Evolutionary conservation across 305 asterid genomes (phyloP).

Genomic region (Striga hermonthica): DNA sequence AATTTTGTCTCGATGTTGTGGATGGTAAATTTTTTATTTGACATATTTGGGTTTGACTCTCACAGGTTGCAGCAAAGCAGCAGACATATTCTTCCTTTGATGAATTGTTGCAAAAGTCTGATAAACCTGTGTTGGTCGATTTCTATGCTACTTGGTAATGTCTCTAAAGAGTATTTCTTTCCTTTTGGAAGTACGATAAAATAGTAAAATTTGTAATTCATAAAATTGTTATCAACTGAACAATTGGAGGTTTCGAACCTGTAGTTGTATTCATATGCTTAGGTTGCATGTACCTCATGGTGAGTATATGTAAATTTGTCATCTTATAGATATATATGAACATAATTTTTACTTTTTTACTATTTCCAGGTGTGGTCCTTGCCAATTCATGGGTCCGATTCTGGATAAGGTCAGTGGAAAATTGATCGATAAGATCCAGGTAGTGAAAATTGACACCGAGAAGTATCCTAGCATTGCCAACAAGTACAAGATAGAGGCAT

Average conservation of each 20-base stretch:
- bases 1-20: background rate
- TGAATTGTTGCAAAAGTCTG: constrained; percentile 67
- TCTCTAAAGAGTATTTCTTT: constrained; percentile 8
- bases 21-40: background rate
- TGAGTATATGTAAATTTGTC: constrained; percentile 12
- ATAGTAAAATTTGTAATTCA: constrained; percentile 4
- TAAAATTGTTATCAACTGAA: constrained; percentile 16
- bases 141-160: constrained; percentile 94
- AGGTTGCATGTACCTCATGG: constrained; percentile 5
- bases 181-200: constrained; percentile 7
- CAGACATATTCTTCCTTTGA: constrained; percentile 73
- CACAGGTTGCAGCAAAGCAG: constrained; percentile 70
- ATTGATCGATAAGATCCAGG: constrained; percentile 69
- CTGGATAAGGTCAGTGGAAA: constrained; percentile 66
- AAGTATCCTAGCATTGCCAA: constrained; percentile 76
- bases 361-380: constrained; percentile 90
- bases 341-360: constrained; percentile 14
- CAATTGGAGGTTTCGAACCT: background rate
- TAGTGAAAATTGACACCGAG: constrained; percentile 91
- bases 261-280: constrained; percentile 10
- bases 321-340: constrained; percentile 10
- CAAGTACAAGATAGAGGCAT: constrained; percentile 75
- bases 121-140: constrained; percentile 86
- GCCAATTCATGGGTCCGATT: constrained; percentile 90
- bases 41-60: constrained; percentile 14